These are phyloP conservation scores for Saccharomyces pastorianus DNA, from an alignment of 1,139 yeast species.

Conservation along the genomic window DNA sequence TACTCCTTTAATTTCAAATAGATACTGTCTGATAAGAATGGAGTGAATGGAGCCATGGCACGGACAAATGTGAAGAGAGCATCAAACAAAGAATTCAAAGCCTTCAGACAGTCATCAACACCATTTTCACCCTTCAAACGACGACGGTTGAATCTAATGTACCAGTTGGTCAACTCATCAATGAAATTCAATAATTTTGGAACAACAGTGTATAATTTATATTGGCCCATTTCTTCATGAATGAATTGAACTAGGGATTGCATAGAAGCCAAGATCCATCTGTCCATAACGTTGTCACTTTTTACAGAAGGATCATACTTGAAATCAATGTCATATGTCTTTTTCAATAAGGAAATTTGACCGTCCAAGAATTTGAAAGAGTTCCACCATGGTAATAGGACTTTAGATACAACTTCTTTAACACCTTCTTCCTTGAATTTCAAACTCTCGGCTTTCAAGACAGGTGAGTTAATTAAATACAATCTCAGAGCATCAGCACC, in stretches of 20 bases:
- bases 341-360: slow-evolving; percentile 77
- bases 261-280: slow-evolving; percentile 90
- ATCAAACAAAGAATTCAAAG: slow-evolving; percentile 84
- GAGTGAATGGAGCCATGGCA: slow-evolving; percentile 99
- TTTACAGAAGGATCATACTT: slow-evolving; percentile 54
- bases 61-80: slow-evolving; percentile 82
- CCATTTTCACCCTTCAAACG: slow-evolving; percentile 95
- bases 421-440: slow-evolving; percentile 98
- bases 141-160: slow-evolving; percentile 94
- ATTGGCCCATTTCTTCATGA: slow-evolving; percentile 81
- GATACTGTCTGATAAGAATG: slow-evolving; percentile 85
- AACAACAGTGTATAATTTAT: slow-evolving; percentile 91
- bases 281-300: slow-evolving; percentile 90
- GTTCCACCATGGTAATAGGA: slow-evolving; percentile 96
- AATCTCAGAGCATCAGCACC: slow-evolving; percentile 98
- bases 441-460: slow-evolving; percentile 90
- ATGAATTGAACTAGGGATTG: slow-evolving; percentile 83
- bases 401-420: slow-evolving; percentile 92
- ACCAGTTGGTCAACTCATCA: slow-evolving; percentile 97
- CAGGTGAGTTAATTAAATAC: slow-evolving; percentile 94
- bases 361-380: slow-evolving; percentile 94
- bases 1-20: slow-evolving; percentile 65
- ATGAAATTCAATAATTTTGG: slow-evolving; percentile 82
- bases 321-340: slow-evolving; percentile 64
- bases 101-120: slow-evolving; percentile 70